Evolutionary conservation across 1,284 basidiomycete genomes (phyloP).

Genomic region (Ustilago trichophora): DNA sequence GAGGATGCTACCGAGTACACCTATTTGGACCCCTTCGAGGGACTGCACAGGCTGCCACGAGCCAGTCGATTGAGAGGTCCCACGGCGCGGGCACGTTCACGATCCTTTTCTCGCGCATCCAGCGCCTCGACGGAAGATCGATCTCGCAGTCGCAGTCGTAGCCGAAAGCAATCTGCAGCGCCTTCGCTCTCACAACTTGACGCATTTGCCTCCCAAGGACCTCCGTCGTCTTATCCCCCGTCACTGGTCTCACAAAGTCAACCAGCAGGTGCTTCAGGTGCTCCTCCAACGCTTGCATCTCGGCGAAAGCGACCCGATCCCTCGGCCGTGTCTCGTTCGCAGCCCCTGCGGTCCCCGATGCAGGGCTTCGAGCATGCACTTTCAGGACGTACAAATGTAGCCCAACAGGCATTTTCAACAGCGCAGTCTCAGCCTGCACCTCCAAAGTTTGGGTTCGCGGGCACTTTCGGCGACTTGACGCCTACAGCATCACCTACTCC

Average conservation of each 20-base stretch:
- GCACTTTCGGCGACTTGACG: slow-evolving; percentile 27
- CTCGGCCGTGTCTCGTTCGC: slow-evolving; percentile 4
- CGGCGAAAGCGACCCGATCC: slow-evolving; percentile 17
- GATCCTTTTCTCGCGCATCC: slow-evolving; percentile 40
- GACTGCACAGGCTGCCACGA: slow-evolving; percentile 35
- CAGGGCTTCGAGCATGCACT: too few species aligned
- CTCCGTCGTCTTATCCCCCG: slow-evolving; percentile 21
- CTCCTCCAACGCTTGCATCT: slow-evolving; percentile 20
- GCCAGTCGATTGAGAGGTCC: slow-evolving; percentile 31
- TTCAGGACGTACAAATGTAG: too few species aligned
- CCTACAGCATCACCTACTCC: slow-evolving; percentile 24
- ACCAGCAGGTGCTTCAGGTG: slow-evolving; percentile 8
- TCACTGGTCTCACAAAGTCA: slow-evolving; percentile 20
- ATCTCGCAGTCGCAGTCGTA: slow-evolving; percentile 20
- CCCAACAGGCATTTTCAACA: not conserved
- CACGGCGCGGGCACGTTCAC: slow-evolving; percentile 30
- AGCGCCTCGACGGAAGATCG: slow-evolving; percentile 25
- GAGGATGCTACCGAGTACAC: slow-evolving; percentile 27
- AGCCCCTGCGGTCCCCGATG: slow-evolving; percentile 10
- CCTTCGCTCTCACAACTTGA: slow-evolving; percentile 19
- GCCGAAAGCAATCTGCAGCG: slow-evolving; percentile 12
- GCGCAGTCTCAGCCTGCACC: slow-evolving; percentile 18
- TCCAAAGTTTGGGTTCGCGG: slow-evolving; percentile 14
- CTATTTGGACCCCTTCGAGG: slow-evolving; percentile 40
- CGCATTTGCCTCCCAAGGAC: slow-evolving; percentile 8